Evolutionary conservation across 345 rosid species (phyloP), one percentile per base, ranked within the genome.

Genomic region (Crucihimalaya himalaica): DNA sequence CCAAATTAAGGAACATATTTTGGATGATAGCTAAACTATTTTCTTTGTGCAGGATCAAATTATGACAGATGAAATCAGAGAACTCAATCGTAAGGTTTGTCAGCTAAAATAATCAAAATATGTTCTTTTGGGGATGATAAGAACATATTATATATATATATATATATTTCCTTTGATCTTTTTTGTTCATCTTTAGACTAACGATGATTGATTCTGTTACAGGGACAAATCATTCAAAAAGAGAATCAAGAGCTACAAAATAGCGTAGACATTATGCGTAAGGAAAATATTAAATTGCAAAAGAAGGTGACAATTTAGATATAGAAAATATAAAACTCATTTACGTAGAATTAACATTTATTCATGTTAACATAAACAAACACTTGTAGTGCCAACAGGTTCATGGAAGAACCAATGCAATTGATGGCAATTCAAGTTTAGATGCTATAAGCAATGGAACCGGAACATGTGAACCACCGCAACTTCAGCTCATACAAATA

Each of bases 201-300:
- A 57, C 13, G 47, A 67, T 64, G 47, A 50, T 43, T 63, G 3
- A 60, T 52, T 66, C 6, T 9, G 48, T 78, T 81, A 72, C 82
- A 91, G 97, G 93, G 88, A 80, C 62, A 81, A 64, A 80, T 77
- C 63, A 68, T 71, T 70, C 85, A 84, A 76, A 81, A 87, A 67
- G 97, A 91, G 79, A 89, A 87, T 28, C 69, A 81, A 19, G 84
- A 85, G 73, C 68, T 91, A 63, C 79, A 82, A 61, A 78, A 68
- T 70, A 85, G 82, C 76, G 71, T 86, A 39, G 83, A 83, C 71
- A 65, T 84, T 32, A 67, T 82, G 55, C 54, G 69, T 66, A 83
- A 75, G 64, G 95, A 91, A 83, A 87, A 86, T 45, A 68, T 58
- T 62, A 89, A 77, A 66, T 79, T 89, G 54, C 83, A 74, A 63